Base-by-base conservation (phyloP, 129 eudicot species). In the Pulicaria dysenterica region DNA sequence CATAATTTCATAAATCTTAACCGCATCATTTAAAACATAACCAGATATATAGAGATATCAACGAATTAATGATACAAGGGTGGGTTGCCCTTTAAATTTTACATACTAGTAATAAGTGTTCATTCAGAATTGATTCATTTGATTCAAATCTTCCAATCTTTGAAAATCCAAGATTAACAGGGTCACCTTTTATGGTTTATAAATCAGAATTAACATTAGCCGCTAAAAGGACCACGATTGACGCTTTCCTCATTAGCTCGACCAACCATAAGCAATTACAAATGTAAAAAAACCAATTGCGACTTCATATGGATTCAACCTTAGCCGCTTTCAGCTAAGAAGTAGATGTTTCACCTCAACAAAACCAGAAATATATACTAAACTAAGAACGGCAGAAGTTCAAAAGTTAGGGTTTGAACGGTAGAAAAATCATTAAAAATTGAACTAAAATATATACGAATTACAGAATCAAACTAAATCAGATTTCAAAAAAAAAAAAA, bases 321-420 rank as follows among this genome's bases (percentile, higher is more conserved):
- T 43, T 24, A 2, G 0, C 4, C n/a, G 15, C 19, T 56, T 58
- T 31, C 67, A 64, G n/a, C 36, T 13, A 57, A 59, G 11, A 45
- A 56, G 8, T 34, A 48, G 8, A 15, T 34, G 44, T 36, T 43
- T 43, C 13, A 66, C 50, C 80, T 51, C 58, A 75, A 36, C 11
- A 44, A 58, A 53, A 40, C 39, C 31, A 4, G 15, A 10, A 70
- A 70, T 61, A 50, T 14, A 16, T 50, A 43, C 14, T 38, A 50
- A 70, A 43, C 58, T 34, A n/a, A 49, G 40, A 77, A 31, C 59
- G 5, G 12, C 50, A 1, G 36, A 61, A 70, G 72, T 44, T n/a
- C 37, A 69, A 42, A 31, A 11, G 10, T 8, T 76, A 76, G 74
- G 80, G 80, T 67, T 76, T 67, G 24, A 55, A 66, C 45, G 42